Evolutionary conservation across 345 rosid species (phyloP), one percentile per base, ranked within the genome.

Genomic region (Angophora floribunda): DNA sequence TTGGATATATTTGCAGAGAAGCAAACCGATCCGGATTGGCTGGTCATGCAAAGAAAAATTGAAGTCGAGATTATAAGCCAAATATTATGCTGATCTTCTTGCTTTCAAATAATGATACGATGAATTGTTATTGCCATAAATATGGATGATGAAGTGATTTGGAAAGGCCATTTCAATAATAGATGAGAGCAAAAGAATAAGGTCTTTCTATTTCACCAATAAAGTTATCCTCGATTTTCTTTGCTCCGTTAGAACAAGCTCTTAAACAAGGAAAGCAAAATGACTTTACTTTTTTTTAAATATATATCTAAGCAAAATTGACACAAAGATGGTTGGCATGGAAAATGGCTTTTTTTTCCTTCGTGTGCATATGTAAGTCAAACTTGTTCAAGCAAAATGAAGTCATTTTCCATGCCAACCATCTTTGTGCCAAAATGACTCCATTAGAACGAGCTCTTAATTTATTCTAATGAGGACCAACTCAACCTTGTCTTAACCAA

Each of bases 1-100:
- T 26, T 0, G n/a, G 63, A 57, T 24, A 24, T 57, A 24, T 24
- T 9, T 57, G 0, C n/a, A 57, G 6, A 22, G 28, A 4, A 1
- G 0, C 13, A 4, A 1, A 0, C 5, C 28, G 13, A 9, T 57
- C 63, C 63, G 22, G 0, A 9, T 10, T 57, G 63, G 63, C 22
- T 57, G 63, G 63, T 57, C n/a, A 2, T 9, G n/a, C 63, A 57
- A 12, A 28, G 63, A 57, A 24, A 57, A 57, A 24, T 26, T 55
- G 61, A 55, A 24, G 63, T 22, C 1, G 63, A 24, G n/a, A 57
- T 57, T 24, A 57, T 57, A 57, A 24, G n/a, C 3, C 63, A 5
- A 57, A 57, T 57, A 57, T 57, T 4, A 57, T 57, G 63, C 63
- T 10, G 93, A 92, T 86, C 89, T 88, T 49, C 44, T 0, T 86